Evolutionary conservation across 163 green algal genomes (phyloP), one percentile per base, ranked within the genome.

Genomic region (Volvox carteri): DNA sequence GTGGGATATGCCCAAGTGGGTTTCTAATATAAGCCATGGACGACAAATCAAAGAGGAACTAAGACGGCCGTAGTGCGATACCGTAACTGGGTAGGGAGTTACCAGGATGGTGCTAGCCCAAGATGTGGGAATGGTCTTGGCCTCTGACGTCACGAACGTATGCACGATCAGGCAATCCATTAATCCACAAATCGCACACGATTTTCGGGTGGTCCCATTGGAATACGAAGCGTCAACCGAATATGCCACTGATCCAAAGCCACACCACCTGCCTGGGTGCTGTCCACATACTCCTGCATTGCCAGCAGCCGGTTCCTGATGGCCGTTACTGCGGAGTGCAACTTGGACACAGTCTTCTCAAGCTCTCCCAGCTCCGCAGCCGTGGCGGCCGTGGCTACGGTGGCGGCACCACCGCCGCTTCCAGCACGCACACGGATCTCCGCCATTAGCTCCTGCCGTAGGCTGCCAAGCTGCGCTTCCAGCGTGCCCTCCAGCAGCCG

Each of bases 191-290:
- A n/a, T n/a, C n/a, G n/a, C n/a, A n/a, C n/a, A n/a, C n/a, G n/a
- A n/a, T n/a, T n/a, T n/a, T n/a, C n/a, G n/a, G n/a, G n/a, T n/a
- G n/a, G n/a, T n/a, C n/a, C n/a, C n/a, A n/a, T n/a, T n/a, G n/a
- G n/a, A n/a, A n/a, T n/a, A n/a, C n/a, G n/a, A n/a, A n/a, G n/a
- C n/a, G n/a, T n/a, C n/a, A n/a, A n/a, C n/a, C n/a, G n/a, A n/a
- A n/a, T n/a, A 92, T 87, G 80, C 90, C 88, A 77, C 90, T 90
- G n/a, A 92, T 87, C 88, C 90, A 90, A 54, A 83, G 83, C 84
- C 90, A 68, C 35, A 19, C 7, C 7, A 19, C 54, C 2, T 65
- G 76, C 70, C 84, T 84, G 88, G 21, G 88, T 92, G 75, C 75
- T 88, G 83, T 92, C 88, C 44, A 92, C 76, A 48, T 90, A 92